A percentile compares a stretch with the other conserved stretches of the same genome.
Evolutionary conservation across 345 rosid species (phyloP).

Genomic region (Schrenkiella parvula): DNA sequence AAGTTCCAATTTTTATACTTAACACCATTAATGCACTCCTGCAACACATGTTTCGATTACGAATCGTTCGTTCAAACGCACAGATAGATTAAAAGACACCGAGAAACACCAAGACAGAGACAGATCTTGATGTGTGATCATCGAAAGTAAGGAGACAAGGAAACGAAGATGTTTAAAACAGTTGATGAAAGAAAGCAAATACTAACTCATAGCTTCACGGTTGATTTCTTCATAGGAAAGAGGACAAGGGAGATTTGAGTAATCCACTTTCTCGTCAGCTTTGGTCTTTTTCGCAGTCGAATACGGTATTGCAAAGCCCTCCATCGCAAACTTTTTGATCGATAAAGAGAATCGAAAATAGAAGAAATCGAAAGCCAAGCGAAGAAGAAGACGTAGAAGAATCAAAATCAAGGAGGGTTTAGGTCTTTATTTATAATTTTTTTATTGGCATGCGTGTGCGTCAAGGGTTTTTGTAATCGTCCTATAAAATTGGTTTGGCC

Average conservation of each 20-base stretch:
- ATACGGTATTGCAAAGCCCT: slow-evolving; percentile 37
- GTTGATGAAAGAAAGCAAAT: not conserved
- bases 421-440: too few species aligned
- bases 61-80: too few species aligned
- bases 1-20: too few species aligned
- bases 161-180: too few species aligned
- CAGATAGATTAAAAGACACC: not conserved
- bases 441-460: not conserved
- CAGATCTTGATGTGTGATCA: not conserved
- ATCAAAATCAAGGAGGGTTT: not conserved
- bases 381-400: not conserved
- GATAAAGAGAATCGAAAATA: not conserved
- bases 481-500: not conserved
- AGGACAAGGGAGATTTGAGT: slow-evolving; percentile 79
- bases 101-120: not conserved
- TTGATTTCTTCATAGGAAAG: slow-evolving; percentile 71
- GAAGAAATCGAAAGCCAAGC: not conserved
- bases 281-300: not conserved
- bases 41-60: not conserved
- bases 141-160: too few species aligned
- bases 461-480: not conserved
- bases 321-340: slow-evolving; percentile 35
- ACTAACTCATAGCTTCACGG: slow-evolving; percentile 77
- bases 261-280: slow-evolving; percentile 50
- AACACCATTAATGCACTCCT: not conserved